Base-by-base conservation (phyloP, 1,284 basidiomycete genomes). In the Ceratobasidium sp. region DNA sequence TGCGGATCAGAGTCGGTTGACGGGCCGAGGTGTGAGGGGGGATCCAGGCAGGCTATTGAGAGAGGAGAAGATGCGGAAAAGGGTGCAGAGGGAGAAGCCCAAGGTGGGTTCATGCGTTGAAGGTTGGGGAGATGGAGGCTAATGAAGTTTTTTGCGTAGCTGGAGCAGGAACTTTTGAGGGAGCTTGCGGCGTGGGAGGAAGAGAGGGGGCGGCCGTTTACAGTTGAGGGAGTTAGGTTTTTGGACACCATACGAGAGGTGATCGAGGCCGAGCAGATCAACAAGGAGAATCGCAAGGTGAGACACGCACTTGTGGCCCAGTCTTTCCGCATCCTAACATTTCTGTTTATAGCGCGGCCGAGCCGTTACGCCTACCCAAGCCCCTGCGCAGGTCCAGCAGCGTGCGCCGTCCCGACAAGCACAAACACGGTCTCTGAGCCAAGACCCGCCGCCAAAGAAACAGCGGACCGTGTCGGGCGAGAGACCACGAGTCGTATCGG, bases 61-160 rank as follows among this genome's bases (percentile, higher is more conserved):
- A 61, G 97, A 99, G 83, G 97, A 98, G 84, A 98, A 98, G 87
- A 95, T 98, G 91, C 88, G 97, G 69, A 99, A 98, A 83, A 86
- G 96, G 13, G 95, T 99, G n/a, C 88, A 88, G 77, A 92, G 94
- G 80, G 92, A 98, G 83, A 98, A 98, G 81, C 97, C 97, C 29
- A 89, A 93, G 80, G 96, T 97, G 79, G 76, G 90, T 81, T 39
- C 9, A n/a, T 29, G 29, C 34, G 3, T 53, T 63, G n/a, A 22
- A 16, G 5, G n/a, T 69, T 24, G 49, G 22, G 22, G 7, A 29
- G 56, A 71, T 31, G 43, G 51, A 29, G 41, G 41, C n/a, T 37
- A 71, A 8, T 58, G 29, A 76, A 39, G 37, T 58, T 53, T 34
- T 63, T 29, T 34, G 43, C 54, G 27, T 78, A 96, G 95, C 87